Conservation (phyloP, 768 basidiomycete genomes). For the Boletus edulis region DNA sequence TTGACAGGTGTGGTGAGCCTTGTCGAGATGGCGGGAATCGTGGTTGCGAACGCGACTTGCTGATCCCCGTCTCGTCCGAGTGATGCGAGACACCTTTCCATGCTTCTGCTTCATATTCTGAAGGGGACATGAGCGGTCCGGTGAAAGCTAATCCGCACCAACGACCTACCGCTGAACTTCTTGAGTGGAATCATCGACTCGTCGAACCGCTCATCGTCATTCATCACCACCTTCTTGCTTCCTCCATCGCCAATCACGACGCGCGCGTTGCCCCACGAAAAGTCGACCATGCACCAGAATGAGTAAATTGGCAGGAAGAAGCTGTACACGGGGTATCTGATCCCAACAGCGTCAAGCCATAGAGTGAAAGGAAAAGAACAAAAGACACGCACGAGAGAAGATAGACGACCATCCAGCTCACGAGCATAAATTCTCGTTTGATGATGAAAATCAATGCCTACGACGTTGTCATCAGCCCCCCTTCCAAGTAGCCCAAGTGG, state of each 20-base stretch:
- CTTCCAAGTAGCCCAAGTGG: neutral
- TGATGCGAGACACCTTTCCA: constrained; percentile 80
- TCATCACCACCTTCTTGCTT: constrained; percentile 90
- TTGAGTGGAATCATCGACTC: constrained; percentile 98
- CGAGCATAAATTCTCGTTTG: constrained; percentile 97
- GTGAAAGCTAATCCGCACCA: neutral
- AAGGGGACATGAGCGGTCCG: constrained; percentile 7
- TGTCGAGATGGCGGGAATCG: constrained; percentile 53
- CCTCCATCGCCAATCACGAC: constrained; percentile 91
- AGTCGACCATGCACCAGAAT: constrained; percentile 99
- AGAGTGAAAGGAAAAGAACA: neutral
- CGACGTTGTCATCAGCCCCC: neutral
- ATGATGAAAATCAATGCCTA: constrained; percentile 91
- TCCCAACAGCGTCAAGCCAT: constrained; percentile 5
- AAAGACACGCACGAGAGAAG: constrained; percentile 72
- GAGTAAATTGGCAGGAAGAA: constrained; percentile 97
- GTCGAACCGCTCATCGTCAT: constrained; percentile 95
- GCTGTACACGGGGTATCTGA: constrained; percentile 87
- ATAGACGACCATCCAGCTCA: constrained; percentile 97
- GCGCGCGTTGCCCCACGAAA: constrained; percentile 93
- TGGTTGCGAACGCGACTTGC: constrained; percentile 58
- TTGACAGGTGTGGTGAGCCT: constrained; percentile 68
- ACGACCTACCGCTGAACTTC: constrained; percentile 86
- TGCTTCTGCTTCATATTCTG: constrained; percentile 92
- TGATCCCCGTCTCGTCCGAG: constrained; percentile 74